A percentile compares a stretch with the other conserved stretches of the same genome.
phyloP scores from a whole-genome alignment of 805 yeast species.

The Limtongozyma cylindracea region DNA sequence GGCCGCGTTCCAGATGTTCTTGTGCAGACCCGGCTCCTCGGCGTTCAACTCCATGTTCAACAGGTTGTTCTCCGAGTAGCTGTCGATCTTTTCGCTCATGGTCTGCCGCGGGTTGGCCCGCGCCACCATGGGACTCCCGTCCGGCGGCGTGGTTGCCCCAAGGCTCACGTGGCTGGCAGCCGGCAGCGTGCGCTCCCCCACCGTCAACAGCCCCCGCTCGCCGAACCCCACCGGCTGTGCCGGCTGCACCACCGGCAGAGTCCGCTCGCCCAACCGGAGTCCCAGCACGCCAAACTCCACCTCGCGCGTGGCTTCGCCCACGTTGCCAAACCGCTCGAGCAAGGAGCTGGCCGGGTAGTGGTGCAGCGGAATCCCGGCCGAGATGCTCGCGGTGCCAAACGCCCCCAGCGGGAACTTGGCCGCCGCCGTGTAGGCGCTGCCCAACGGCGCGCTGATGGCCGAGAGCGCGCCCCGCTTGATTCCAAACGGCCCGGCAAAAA shows the following conservation, averaged over 20 bases:
- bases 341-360: slow-evolving; percentile 23
- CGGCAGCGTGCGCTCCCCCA: slow-evolving; percentile 4
- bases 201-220: slow-evolving; percentile 14
- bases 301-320: slow-evolving; percentile 48
- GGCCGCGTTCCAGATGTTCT: slow-evolving; percentile 41
- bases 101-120: too few relatives aligned
- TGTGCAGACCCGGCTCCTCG: slow-evolving; percentile 17
- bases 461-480: slow-evolving; percentile 5
- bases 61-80: too few relatives aligned
- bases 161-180: too few relatives aligned
- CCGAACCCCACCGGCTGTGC: too few relatives aligned
- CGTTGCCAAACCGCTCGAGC: slow-evolving; percentile 34
- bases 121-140: too few relatives aligned
- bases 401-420: slow-evolving; percentile 5
- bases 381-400: slow-evolving; percentile 36
- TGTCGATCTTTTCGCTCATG: slow-evolving; percentile 38
- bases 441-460: slow-evolving; percentile 2
- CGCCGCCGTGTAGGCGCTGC: slow-evolving; percentile 2
- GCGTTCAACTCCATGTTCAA: too few relatives aligned
- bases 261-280: too few relatives aligned
- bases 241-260: too few relatives aligned
- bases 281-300: slow-evolving; percentile 24
- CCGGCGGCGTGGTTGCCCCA: too few relatives aligned
- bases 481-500: slow-evolving; percentile 17
- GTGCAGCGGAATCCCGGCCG: slow-evolving; percentile 23